Percentiles rank a stretch among this genome's conserved stretches.
phyloP scores from a whole-genome alignment of 441 rosid species.

The Populus hybrid region DNA sequence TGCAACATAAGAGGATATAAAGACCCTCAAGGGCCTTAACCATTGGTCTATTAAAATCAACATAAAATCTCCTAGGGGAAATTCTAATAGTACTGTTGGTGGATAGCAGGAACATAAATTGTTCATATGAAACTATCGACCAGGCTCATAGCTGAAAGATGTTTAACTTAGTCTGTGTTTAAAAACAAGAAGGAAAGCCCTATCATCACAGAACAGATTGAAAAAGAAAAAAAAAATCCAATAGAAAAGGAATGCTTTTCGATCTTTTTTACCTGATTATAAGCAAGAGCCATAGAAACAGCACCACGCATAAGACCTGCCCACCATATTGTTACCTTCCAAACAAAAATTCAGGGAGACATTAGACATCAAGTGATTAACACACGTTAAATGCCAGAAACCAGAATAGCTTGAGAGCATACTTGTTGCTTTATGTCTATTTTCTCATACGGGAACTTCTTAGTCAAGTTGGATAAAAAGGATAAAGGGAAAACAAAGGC shows the following conservation, averaged over 20 bases:
- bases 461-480: constrained; percentile 80
- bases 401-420: constrained; percentile 15
- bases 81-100: background rate
- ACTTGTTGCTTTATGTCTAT: constrained; percentile 72
- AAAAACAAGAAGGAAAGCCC: background rate
- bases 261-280: constrained; percentile 61
- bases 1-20: background rate
- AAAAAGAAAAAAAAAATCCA: too few relatives aligned
- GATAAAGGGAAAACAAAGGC: constrained; percentile 91
- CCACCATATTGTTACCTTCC: constrained; percentile 95
- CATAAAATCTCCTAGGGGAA: background rate
- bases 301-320: constrained; percentile 99
- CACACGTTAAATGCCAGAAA: background rate
- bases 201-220: background rate
- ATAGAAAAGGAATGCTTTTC: background rate
- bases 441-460: constrained; percentile 52
- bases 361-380: background rate
- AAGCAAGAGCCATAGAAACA: constrained; percentile 98
- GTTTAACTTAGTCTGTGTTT: background rate
- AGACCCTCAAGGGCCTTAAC: background rate
- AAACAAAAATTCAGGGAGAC: constrained; percentile 8
- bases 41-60: background rate
- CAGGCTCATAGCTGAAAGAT: background rate
- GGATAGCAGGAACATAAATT: background rate
- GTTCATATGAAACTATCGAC: background rate